A percentile compares a stretch with the other conserved stretches of the same genome.
Conservation (phyloP, 495 filamentous ascomycete genomes). For the Mytilinidion resinicola region DNA sequence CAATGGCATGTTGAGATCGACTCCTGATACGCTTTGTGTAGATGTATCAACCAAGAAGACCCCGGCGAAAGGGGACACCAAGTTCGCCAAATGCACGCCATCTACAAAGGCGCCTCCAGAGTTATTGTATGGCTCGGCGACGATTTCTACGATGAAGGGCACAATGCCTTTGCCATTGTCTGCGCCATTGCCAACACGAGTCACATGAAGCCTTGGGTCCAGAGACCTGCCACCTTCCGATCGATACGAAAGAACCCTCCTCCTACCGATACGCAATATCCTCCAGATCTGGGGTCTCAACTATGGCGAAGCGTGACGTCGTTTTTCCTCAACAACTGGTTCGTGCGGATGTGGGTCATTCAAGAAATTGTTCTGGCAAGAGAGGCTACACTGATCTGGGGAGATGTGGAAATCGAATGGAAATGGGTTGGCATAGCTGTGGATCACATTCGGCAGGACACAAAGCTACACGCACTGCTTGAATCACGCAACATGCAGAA, state of each 20-base stretch:
- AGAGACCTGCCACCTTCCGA: not conserved
- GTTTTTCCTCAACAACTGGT: slow-evolving; percentile 17
- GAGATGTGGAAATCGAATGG: slow-evolving; percentile 10
- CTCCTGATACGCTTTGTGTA: no score
- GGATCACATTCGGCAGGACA: slow-evolving; percentile 2
- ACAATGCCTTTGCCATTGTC: slow-evolving; percentile 2
- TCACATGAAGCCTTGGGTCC: not conserved
- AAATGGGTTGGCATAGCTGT: slow-evolving; percentile 8
- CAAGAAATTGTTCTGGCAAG: slow-evolving; percentile 22
- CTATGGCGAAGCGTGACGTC: slow-evolving; percentile 3
- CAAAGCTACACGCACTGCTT: not conserved
- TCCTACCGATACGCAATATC: not conserved
- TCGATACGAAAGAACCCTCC: not conserved
- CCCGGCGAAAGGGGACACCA: slow-evolving; percentile 7
- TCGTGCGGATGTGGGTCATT: slow-evolving; percentile 24
- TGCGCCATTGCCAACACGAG: slow-evolving; percentile 8
- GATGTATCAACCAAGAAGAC: slow-evolving; percentile 18
- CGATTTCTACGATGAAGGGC: slow-evolving; percentile 6
- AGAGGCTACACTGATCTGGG: slow-evolving; percentile 16
- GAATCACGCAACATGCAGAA: slow-evolving; percentile 12
- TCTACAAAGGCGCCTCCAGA: slow-evolving; percentile 9
- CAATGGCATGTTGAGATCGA: no score
- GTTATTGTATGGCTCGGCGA: slow-evolving; percentile 24
- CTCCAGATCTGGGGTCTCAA: not conserved
- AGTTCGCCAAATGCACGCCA: slow-evolving; percentile 10